Evolutionary conservation across 305 asterid genomes (phyloP), one percentile per base, ranked within the genome.

Genomic region (Fraxinus floribunda): DNA sequence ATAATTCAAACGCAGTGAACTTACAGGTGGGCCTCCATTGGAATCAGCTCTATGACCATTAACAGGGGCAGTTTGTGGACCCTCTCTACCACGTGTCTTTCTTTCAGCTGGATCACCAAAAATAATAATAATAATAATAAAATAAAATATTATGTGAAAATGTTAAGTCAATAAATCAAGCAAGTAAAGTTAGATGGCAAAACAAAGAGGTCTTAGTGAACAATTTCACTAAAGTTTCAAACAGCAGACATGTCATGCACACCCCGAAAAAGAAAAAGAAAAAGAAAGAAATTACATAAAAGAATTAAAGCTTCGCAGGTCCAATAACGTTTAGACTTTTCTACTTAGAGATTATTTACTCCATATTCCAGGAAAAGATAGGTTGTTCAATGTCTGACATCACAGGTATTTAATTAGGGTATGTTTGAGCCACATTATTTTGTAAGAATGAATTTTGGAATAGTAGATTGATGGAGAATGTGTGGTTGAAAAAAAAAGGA

Each of bases 21-120:
- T 94, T 89, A 96, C 99, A 88, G 91, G 75, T 75, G 97, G 90
- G 80, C 87, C 94, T 78, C 98, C 98, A 79, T 92, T 96, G 80
- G 49, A 91, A 76, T 94, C 98, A 80, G 95, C 82, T 86, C 94
- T 90, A 78, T 90, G 79, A 84, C 94, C 98, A 87, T 90, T 90
- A 66, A 97, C 82, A 41, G 94, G 66, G 73, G 89, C 88, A 86
- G 87, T 82, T 81, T 89, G 97, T 30, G 78, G 97, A 79, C 87
- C 89, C 80, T 92, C 97, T 32, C 93, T 98, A 84, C 49, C 88
- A 18, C 85, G 90, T 80, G 75, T 93, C 91, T 89, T 91, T 80
- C 73, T 92, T 83, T 96, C 99, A 82, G 89, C 98, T 94, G 93
- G 39, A 84, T 79, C 80, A 77, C 82, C 79, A 66, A 85, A 6